Evolutionary conservation across 352 stramenopile genomes (phyloP), one percentile per base, ranked within the genome.

Genomic region (Pythium rishiriense): DNA sequence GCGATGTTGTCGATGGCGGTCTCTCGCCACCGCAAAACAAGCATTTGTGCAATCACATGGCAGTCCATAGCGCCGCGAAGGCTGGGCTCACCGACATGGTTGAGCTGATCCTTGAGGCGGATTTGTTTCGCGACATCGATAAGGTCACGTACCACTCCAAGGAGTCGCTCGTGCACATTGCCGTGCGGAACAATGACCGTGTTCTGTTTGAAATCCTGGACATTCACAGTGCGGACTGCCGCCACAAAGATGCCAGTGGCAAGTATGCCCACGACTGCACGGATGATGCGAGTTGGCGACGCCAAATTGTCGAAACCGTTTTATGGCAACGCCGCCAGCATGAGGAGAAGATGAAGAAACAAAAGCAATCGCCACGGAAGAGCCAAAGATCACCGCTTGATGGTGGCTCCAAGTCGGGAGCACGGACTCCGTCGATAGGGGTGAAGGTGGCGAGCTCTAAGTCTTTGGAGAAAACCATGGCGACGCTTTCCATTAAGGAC

Each of bases 211-310:
- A 47, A 3, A 8, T 62, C 21, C 29, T 65, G 25, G 15, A 4
- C 2, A 45, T 43, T 2, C 22, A 21, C 17, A 22, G 31, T 29
- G 62, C 56, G 11, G 29, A 64, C 62, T 11, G 51, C 0, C 48
- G 25, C 0, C 25, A 53, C n/a, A 48, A 26, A 6, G 22, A 62
- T 15, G 55, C 48, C 5, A 25, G 22, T 1, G 62, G 62, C 10
- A 69, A 49, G 49, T 42, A 43, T n/a, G 62, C 57, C 15, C 17
- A 58, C 47, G 62, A 64, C 10, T 25, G 56, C 6, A 64, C 62
- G 24, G n/a, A n/a, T n/a, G n/a, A n/a, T n/a, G n/a, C n/a, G n/a
- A n/a, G n/a, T n/a, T n/a, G n/a, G n/a, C n/a, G n/a, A n/a, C n/a
- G n/a, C n/a, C n/a, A n/a, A n/a, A n/a, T n/a, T n/a, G n/a, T n/a